These are phyloP conservation scores for Schoenoplectus tabernaemontani DNA, from an alignment of 202 grass and related monocot species.

Conservation along the genomic window DNA sequence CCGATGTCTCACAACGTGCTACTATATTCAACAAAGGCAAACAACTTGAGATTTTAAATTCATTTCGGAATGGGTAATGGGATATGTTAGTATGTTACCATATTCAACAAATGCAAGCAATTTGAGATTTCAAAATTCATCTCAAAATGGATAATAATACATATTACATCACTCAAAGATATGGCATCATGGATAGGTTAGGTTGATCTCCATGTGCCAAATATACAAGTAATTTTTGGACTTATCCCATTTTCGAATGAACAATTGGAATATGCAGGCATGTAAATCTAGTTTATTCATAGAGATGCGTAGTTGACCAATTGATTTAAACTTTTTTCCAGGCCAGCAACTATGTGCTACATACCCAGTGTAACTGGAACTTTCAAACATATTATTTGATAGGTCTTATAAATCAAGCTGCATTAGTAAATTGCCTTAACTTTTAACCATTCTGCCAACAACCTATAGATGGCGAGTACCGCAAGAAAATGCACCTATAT, in stretches of 20 bases:
- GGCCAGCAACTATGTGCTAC: not conserved
- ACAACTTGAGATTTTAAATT: not conserved
- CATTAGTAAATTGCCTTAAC: too few relatives aligned
- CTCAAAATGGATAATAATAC: not conserved
- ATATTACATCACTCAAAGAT: not conserved
- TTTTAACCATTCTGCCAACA: not conserved
- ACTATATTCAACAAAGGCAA: not conserved
- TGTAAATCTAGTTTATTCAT: not conserved
- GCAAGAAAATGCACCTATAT: not conserved
- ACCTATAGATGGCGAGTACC: not conserved
- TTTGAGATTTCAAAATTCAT: not conserved
- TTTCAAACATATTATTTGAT: too few relatives aligned
- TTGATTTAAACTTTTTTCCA: not conserved
- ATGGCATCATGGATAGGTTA: too few relatives aligned
- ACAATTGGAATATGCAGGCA: not conserved
- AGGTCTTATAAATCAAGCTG: not conserved
- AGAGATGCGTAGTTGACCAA: not conserved
- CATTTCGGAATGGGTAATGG: not conserved
- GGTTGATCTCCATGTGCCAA: slow-evolving; percentile 1
- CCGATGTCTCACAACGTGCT: not conserved
- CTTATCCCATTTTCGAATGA: not conserved
- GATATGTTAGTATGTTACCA: not conserved
- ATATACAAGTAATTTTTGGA: not conserved
- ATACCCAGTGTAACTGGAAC: not conserved
- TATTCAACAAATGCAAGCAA: not conserved